Evolutionary conservation across 2,329 filamentous ascomycete species (phyloP), one percentile per base, ranked within the genome.

Genomic region (Phyllosticta ampelicida): DNA sequence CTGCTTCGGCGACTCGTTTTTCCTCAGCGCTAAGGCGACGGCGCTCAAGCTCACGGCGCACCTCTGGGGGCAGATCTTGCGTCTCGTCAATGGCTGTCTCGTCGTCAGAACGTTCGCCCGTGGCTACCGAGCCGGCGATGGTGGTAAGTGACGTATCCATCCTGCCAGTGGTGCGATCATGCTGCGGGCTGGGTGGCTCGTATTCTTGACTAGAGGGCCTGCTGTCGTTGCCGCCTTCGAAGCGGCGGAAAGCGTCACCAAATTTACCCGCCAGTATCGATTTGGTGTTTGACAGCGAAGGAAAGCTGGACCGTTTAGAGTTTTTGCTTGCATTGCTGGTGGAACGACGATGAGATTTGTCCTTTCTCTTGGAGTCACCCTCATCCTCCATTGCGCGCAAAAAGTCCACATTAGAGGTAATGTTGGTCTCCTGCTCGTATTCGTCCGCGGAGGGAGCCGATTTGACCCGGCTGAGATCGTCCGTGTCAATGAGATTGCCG

Each of bases 191-290:
- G 21, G 64, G 67, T 44, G 36, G 36, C 36, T 44, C 36, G n/a
- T n/a, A 44, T 16, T 44, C 36, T 44, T 44, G 36, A 44, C 36
- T 44, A 29, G 66, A 67, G 26, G 65, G 63, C 20, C 70, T 67
- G 18, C 16, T 48, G n/a, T 48, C 36, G n/a, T 53, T 49, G 20
- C 51, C 51, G 48, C n/a, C 50, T 70, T 99, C 94, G 64, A 97
- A 97, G 5, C 87, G 82, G 67, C 92, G 90, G 74, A 97, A 96
- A 2, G 92, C 91, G 66, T 96, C 91, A 0, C 91, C 90, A 70
- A 97, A 96, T 64, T 87, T 90, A 21, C 90, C 89, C 5, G 85
- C 86, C n/a, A 96, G 77, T 44, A 95, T 83, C 59, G 84, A 89
- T 71, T 94, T 95, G 23, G 87, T 87, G 48, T 84, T 84, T 6